These are phyloP conservation scores for Trichoderma cornu-damae DNA, from an alignment of 2,329 filamentous ascomycete genomes.

Conservation along the genomic window DNA sequence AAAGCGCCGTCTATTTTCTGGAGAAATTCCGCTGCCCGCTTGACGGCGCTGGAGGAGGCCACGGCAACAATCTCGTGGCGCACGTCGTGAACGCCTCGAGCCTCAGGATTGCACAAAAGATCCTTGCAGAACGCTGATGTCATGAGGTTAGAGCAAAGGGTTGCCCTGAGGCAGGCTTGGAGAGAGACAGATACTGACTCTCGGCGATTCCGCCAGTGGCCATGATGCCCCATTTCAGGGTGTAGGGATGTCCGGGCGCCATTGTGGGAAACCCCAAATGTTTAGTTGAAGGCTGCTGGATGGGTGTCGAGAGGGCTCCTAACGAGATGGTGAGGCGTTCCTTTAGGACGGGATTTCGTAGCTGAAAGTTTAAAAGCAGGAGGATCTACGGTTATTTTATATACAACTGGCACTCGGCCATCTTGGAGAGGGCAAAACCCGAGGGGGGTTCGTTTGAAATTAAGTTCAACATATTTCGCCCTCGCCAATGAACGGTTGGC, in stretches of 20 bases:
- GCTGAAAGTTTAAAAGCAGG: neutral
- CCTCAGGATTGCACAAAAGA: constrained; percentile 66
- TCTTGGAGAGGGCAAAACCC: neutral
- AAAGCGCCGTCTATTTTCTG: constrained; percentile 62
- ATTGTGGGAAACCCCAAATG: neutral
- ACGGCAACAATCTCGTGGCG: constrained; percentile 73
- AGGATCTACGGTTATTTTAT: neutral
- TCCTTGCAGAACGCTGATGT: constrained; percentile 64
- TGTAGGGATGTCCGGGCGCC: constrained; percentile 34
- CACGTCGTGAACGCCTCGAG: constrained; percentile 65
- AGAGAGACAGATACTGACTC: constrained; percentile 37
- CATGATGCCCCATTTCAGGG: constrained; percentile 55
- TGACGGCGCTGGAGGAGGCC: constrained; percentile 68
- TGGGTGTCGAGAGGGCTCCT: neutral
- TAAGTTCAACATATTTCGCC: no score
- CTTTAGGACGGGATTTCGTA: neutral
- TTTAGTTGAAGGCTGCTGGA: neutral
- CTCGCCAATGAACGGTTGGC: constrained; percentile 10
- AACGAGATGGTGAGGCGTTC: neutral
- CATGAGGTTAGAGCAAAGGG: neutral
- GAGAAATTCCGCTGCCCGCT: constrained; percentile 68
- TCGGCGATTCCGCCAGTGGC: constrained; percentile 56
- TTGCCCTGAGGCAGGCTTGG: neutral
- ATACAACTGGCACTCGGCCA: neutral
- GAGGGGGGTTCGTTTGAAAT: neutral